These are phyloP conservation scores for Euphorbia corollata DNA, from an alignment of 441 rosid species.

Conservation along the genomic window DNA sequence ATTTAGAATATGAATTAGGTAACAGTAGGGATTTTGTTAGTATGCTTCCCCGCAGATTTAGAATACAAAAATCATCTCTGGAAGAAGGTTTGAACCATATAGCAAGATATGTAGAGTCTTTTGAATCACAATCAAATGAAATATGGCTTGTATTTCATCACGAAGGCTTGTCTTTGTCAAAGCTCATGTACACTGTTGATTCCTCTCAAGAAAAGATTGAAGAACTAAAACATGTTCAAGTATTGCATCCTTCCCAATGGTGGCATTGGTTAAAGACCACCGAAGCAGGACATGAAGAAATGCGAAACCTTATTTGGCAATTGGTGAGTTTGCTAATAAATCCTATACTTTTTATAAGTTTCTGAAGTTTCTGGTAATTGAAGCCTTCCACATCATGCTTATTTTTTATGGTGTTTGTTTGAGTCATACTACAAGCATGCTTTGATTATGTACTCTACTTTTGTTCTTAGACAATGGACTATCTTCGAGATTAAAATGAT, in stretches of 20 bases:
- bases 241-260: slow-evolving; percentile 86
- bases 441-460: neutral
- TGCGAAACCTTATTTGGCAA: slow-evolving; percentile 77
- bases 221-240: slow-evolving; percentile 47
- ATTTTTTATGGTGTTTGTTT: neutral
- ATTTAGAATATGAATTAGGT: slow-evolving; percentile 27
- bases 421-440: neutral
- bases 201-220: slow-evolving; percentile 48
- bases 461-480: neutral
- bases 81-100: slow-evolving; percentile 88
- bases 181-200: slow-evolving; percentile 75
- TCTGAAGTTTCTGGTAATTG: slow-evolving; percentile 10
- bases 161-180: slow-evolving; percentile 86
- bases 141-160: slow-evolving; percentile 91
- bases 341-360: slow-evolving; percentile 7
- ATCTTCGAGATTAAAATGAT: slow-evolving; percentile 2
- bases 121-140: slow-evolving; percentile 81
- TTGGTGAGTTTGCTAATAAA: slow-evolving; percentile 41
- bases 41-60: slow-evolving; percentile 25
- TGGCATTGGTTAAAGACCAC: slow-evolving; percentile 97
- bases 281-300: slow-evolving; percentile 77
- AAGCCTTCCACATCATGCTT: neutral
- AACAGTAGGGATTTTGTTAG: slow-evolving; percentile 28
- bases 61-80: slow-evolving; percentile 26
- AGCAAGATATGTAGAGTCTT: slow-evolving; percentile 88